phyloP scores from a whole-genome alignment of 2,329 filamentous ascomycete species.

The Aspergillus pseudotamarii region DNA sequence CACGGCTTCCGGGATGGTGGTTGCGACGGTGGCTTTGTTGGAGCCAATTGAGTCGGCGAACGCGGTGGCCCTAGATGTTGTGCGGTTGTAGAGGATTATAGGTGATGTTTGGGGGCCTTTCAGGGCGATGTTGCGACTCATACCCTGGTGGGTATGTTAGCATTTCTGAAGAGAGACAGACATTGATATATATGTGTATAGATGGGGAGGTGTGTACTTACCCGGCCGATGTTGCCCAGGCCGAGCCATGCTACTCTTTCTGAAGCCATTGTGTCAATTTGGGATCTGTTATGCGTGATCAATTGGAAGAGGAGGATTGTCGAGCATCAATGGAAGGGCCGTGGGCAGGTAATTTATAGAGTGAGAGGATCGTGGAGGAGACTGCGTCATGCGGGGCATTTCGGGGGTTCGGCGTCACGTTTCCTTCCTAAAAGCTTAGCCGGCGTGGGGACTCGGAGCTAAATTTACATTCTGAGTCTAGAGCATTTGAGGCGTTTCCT shows the following conservation, averaged over 20 bases:
- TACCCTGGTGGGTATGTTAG: slow-evolving; percentile 59
- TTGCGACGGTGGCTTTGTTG: slow-evolving; percentile 66
- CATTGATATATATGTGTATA: not conserved
- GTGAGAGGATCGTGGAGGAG: not conserved
- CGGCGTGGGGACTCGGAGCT: slow-evolving; percentile 1
- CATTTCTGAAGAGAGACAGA: not conserved
- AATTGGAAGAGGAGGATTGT: not conserved
- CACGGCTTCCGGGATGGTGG: slow-evolving; percentile 67
- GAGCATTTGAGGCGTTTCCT: not conserved
- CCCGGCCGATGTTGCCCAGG: slow-evolving; percentile 84
- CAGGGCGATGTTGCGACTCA: slow-evolving; percentile 79
- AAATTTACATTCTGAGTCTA: too few species aligned
- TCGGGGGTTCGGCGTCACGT: not conserved
- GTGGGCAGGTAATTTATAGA: not conserved
- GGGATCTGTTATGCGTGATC: not conserved
- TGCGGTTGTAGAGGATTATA: slow-evolving; percentile 80
- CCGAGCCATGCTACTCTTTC: slow-evolving; percentile 74
- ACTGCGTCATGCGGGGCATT: slow-evolving; percentile 4
- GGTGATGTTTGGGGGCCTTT: slow-evolving; percentile 74
- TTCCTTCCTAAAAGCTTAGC: not conserved
- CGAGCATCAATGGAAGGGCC: slow-evolving; percentile 4
- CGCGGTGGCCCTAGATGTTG: slow-evolving; percentile 64
- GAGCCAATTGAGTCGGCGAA: slow-evolving; percentile 63
- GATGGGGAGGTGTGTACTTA: slow-evolving; percentile 45
- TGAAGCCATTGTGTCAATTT: slow-evolving; percentile 27